Evolutionary conservation across 768 basidiomycete species (phyloP), one percentile per base, ranked within the genome.

Genomic region (Lyophyllum semitale): DNA sequence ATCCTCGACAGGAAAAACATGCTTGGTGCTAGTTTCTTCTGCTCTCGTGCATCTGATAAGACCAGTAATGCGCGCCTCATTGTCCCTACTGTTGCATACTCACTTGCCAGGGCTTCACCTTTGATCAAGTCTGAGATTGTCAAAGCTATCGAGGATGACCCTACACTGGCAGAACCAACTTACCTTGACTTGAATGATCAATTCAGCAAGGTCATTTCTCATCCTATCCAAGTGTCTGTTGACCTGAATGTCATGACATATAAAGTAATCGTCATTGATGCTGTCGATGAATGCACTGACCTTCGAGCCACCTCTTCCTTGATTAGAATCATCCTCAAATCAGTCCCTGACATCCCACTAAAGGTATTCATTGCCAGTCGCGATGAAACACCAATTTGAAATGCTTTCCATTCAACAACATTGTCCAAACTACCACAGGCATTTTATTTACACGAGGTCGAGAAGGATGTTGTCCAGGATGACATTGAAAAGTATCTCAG

Each of bases 21-120:
- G 33, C 33, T 68, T 33, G 65, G 63, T 12, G 65, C 59, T 6
- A 61, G 48, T 38, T 68, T 68, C 44, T 69, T 66, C 58, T 66
- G 62, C 29, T 60, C 65, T 15, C 53, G 63, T 4, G 57, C 58
- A 22, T 48, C 56, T 35, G 53, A 32, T 0, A 46, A 54, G 2
- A 53, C 57, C 47, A 60, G 61, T 20, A 52, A 57, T 17, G 30
- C 56, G n/a, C 33, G 54, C 15, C 48, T 48, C 13, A 51, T 67
- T 27, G 57, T 65, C 47, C 47, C 60, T 8, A 62, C 66, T 17
- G 54, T 66, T 41, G 53, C 64, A 20, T 51, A 60, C 43, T 56
- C 60, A 18, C 56, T 67, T 3, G 60, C 42, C 0, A 4, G 43
- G 4, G 51, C 48, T 35, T 51, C 48, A 20, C 49, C 64, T 1